Evolutionary conservation across 495 filamentous ascomycete species (phyloP).

Genomic region (Astrothelium macrocarpum): DNA sequence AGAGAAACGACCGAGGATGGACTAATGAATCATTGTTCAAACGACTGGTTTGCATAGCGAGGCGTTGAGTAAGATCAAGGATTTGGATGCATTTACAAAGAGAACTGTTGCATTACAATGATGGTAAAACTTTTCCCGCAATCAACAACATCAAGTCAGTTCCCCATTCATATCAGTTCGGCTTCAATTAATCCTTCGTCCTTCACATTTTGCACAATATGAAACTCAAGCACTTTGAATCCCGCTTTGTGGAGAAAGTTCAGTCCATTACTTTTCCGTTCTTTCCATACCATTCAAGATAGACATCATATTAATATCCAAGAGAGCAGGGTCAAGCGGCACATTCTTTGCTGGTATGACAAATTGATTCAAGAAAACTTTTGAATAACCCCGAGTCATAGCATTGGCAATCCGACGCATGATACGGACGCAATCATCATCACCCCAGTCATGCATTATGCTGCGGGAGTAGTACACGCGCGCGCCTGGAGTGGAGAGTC

Average conservation of each 20-base stretch:
- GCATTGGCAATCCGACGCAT: slow-evolving; percentile 9
- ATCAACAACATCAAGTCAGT: not conserved
- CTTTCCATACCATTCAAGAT: not conserved
- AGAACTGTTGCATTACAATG: not conserved
- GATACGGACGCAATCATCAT: slow-evolving; percentile 12
- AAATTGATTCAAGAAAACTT: not conserved
- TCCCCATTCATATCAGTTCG: not conserved
- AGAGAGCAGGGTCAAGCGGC: not conserved
- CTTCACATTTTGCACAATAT: not conserved
- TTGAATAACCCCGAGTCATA: slow-evolving; percentile 8
- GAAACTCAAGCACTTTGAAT: not conserved
- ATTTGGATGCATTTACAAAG: not conserved
- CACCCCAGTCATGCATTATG: slow-evolving; percentile 20
- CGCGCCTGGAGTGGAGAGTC: slow-evolving; percentile 4
- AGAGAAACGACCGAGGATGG: not conserved
- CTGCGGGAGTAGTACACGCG: slow-evolving; percentile 14
- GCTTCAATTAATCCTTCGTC: not conserved
- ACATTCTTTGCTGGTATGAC: not conserved
- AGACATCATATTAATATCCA: slow-evolving; percentile 2
- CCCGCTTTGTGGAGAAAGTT: not conserved
- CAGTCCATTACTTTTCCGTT: not conserved
- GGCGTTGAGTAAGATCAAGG: not conserved
- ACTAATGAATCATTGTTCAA: not conserved
- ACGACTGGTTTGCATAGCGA: not conserved
- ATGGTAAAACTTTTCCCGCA: too few relatives aligned